Conservation (phyloP, 495 filamentous ascomycete species). For the Neurospora sublineolata region DNA sequence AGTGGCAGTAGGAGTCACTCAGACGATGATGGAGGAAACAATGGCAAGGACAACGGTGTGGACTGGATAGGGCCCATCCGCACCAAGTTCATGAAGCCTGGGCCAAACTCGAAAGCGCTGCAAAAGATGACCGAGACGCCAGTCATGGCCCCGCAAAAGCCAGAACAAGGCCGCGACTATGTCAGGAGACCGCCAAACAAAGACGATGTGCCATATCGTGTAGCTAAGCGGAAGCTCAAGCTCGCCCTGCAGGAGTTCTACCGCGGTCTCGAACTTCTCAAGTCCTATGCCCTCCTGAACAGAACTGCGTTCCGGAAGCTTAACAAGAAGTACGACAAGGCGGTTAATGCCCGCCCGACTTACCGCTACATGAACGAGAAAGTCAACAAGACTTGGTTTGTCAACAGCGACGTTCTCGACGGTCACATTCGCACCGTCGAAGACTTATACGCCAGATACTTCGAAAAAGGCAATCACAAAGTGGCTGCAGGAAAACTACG, state of each 20-base stretch:
- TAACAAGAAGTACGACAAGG: conserved; percentile 97
- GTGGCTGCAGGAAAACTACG: conserved; percentile 77
- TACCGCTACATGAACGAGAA: conserved; percentile 84
- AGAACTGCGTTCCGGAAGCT: conserved; percentile 91
- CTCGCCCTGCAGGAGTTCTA: conserved; percentile 86
- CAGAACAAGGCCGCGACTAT: conserved; percentile 48
- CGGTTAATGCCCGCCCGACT: conserved; percentile 61
- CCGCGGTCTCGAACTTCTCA: conserved; percentile 78
- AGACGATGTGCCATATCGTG: conserved; percentile 61
- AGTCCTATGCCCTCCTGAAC: conserved; percentile 81
- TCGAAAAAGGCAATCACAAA: conserved; percentile 83
- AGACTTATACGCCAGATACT: conserved; percentile 86
- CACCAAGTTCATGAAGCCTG: conserved; percentile 30
- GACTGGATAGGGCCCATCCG: conserved; percentile 35
- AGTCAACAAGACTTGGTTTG: conserved; percentile 83
- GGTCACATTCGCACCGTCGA: conserved; percentile 66
- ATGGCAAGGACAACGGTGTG: conserved; percentile 7
- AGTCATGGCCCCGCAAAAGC: conserved; percentile 18
- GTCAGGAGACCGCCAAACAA: conserved; percentile 39
- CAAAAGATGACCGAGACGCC: conserved; percentile 31
- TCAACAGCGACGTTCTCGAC: conserved; percentile 71
- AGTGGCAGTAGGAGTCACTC: conserved; percentile 4
- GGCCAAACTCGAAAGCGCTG: conserved; percentile 36
- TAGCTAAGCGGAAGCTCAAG: conserved; percentile 85
- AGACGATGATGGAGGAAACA: conserved; percentile 2